These are phyloP conservation scores for Carex littledalei DNA, from an alignment of 176 grass and related monocot genomes.

Conservation along the genomic window DNA sequence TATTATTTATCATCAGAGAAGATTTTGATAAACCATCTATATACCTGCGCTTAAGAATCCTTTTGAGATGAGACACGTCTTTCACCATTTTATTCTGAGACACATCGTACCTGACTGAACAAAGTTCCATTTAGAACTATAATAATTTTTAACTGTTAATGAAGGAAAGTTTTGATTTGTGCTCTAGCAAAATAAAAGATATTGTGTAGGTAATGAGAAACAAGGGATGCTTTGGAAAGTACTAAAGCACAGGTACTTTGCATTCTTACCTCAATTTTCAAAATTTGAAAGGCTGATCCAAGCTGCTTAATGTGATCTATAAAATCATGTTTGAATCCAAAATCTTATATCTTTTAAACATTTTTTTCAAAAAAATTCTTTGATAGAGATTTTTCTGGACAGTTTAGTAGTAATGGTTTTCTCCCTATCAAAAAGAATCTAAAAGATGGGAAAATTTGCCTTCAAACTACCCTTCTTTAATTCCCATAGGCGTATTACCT, in stretches of 20 bases:
- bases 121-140: constrained; percentile 7
- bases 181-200: not conserved
- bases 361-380: not conserved
- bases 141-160: not conserved
- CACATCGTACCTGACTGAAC: constrained; percentile 79
- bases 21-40: not conserved
- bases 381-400: not conserved
- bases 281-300: not conserved
- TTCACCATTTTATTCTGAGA: constrained; percentile 46
- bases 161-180: not conserved
- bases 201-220: not conserved
- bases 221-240: not conserved
- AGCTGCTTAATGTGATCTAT: not conserved
- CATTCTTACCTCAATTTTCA: not conserved
- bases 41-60: constrained; percentile 88
- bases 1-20: not conserved
- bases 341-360: not conserved
- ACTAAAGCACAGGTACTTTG: not conserved
- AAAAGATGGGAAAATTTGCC: not conserved
- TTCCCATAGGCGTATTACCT: not conserved
- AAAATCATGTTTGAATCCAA: not conserved
- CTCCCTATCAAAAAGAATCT: not conserved
- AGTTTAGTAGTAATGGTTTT: not conserved
- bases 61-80: constrained; percentile 60
- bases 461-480: not conserved